Conservation (phyloP, 2,329 filamentous ascomycete genomes). For the Colletotrichum graminicola region DNA sequence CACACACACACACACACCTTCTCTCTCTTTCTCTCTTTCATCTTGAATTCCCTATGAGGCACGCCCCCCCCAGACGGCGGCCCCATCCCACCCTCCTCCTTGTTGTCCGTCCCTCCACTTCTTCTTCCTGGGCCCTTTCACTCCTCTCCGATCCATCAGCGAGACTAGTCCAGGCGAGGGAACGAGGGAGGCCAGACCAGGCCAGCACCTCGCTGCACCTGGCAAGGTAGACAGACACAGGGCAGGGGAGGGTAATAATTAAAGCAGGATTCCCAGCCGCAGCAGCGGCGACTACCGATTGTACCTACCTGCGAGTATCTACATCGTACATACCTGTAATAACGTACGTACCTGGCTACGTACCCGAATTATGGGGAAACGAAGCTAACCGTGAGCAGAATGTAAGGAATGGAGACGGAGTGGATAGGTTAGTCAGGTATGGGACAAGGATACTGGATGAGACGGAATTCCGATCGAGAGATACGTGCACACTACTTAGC, state of each 20-base stretch:
- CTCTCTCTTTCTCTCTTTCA: conserved; percentile 38
- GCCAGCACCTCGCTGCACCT: conserved; percentile 27
- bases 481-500: background rate
- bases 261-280: conserved; percentile 26
- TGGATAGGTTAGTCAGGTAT: conserved; percentile 36
- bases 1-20: background rate
- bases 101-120: background rate
- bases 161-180: conserved; percentile 19
- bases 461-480: conserved; percentile 17
- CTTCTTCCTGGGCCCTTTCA: conserved; percentile 13
- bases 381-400: conserved; percentile 19
- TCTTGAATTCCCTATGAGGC: conserved; percentile 39
- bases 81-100: conserved; percentile 8
- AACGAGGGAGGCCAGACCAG: conserved; percentile 22
- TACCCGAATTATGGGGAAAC: conserved; percentile 38
- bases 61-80: conserved; percentile 24
- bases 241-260: conserved; percentile 25
- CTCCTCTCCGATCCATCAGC: conserved; percentile 38
- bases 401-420: conserved; percentile 26
- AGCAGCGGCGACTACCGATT: background rate
- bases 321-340: too few species aligned
- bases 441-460: conserved; percentile 34
- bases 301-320: too few species aligned
- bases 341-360: background rate
- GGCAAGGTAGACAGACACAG: conserved; percentile 27